phyloP scores from a whole-genome alignment of 1,284 basidiomycete genomes.

The Ceratobasidium sp. region DNA sequence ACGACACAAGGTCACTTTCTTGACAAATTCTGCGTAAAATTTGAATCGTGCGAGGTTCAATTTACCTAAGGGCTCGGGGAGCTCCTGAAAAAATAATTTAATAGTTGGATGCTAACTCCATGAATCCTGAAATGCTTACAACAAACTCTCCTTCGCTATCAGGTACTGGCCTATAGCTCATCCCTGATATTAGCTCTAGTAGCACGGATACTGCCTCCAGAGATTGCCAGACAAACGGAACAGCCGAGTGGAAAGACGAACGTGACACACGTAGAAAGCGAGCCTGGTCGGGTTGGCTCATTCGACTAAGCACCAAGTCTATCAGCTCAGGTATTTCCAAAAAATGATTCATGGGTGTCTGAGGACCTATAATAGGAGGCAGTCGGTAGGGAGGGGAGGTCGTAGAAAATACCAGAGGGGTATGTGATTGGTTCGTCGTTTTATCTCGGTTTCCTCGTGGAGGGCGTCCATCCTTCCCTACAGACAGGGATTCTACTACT shows the following conservation, averaged over 20 bases:
- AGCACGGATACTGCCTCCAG: background rate
- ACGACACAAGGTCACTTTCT: background rate
- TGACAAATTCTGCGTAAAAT: background rate
- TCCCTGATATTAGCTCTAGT: background rate
- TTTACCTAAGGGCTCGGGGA: background rate
- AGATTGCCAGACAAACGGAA: background rate
- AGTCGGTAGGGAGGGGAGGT: too few species aligned
- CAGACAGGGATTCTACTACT: too few species aligned
- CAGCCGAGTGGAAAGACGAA: background rate
- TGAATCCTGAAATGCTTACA: background rate
- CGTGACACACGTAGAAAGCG: background rate
- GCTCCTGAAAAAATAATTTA: background rate
- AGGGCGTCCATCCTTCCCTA: too few species aligned
- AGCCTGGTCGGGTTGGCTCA: background rate
- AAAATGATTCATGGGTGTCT: background rate
- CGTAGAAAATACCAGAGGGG: too few species aligned
- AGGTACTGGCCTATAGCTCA: background rate
- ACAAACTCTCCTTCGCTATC: background rate
- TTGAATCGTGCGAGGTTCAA: background rate
- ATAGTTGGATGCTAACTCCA: background rate
- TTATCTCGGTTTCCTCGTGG: too few species aligned
- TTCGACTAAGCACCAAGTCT: background rate
- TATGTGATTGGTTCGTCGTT: too few species aligned
- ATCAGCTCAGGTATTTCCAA: background rate
- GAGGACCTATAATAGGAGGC: too few species aligned